phyloP scores from a whole-genome alignment of 768 basidiomycete species.

The Boletales sp. region DNA sequence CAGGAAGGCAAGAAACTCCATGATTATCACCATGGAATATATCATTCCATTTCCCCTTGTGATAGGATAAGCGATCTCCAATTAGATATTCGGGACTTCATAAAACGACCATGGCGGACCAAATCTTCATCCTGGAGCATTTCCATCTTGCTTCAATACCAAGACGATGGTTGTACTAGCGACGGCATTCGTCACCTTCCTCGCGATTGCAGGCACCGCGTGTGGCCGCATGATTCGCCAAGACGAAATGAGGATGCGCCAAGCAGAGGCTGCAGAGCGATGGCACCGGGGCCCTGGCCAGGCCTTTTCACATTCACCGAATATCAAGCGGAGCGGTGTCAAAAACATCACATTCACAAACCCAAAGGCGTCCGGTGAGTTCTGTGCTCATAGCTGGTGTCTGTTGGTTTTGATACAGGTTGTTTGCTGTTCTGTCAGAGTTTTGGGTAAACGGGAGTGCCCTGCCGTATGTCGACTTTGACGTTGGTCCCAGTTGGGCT shows the following conservation, averaged over 20 bases:
- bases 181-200: constrained; percentile 3
- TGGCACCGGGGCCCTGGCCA: constrained; percentile 19
- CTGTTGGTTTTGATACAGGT: neutral
- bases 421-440: constrained; percentile 33
- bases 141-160: too few species aligned
- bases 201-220: constrained; percentile 3
- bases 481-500: constrained; percentile 73
- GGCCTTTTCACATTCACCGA: neutral
- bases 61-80: too few species aligned
- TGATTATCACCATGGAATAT: too few species aligned
- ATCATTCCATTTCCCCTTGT: too few species aligned
- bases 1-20: too few species aligned
- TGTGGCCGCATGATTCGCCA: constrained; percentile 30
- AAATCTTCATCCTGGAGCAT: too few species aligned
- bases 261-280: constrained; percentile 46
- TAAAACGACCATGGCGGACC: too few species aligned
- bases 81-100: too few species aligned
- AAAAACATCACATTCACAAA: constrained; percentile 72
- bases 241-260: constrained; percentile 41
- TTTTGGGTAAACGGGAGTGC: constrained; percentile 66
- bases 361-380: constrained; percentile 55
- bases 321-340: constrained; percentile 21
- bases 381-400: neutral
- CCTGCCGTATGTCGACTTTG: constrained; percentile 68
- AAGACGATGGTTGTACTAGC: constrained; percentile 14